Evolutionary conservation across 2,329 filamentous ascomycete species (phyloP), one percentile per base, ranked within the genome.

Genomic region (Neurospora sp.): DNA sequence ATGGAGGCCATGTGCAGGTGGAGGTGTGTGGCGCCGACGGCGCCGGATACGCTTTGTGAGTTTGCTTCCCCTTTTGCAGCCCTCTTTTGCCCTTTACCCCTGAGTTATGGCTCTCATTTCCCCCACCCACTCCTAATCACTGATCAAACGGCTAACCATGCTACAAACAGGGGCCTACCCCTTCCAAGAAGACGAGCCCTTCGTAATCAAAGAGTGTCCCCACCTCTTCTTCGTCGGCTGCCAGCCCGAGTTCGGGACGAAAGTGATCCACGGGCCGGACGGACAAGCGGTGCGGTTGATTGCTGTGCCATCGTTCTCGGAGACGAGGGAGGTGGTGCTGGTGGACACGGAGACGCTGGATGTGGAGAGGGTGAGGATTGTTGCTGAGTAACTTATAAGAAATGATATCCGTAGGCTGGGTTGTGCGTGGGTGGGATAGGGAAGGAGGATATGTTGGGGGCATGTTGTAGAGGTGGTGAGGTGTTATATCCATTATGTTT

Each of bases 1-100:
- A 96, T 98, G 91, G 96, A 98, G 80, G 90, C 90, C 70, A 96
- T 97, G 88, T 89, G 97, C 74, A 86, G 93, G 71, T 99, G 96
- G 96, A 87, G 96, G 72, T 92, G 93, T 77, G 89, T 89, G 74
- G 96, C 96, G 5, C 96, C 96, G 1, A 99, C 96, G 0, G 96
- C 96, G 1, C 96, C 96, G 0, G 96, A 99, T 80, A 99, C 96
- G 0, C 79, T 99, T 62, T 97, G 93, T 95, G 84, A 84, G 91
- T 66, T 15, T 36, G 13, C 28, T 58, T 15, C 58, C 13, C n/a
- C 7, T 36, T 39, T 39, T 39, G 38, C 9, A 11, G 38, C 10
- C 43, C 5, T n/a, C 8, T n/a, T 9, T 15, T 39, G 28, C 28
- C 38, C n/a, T 38, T 33, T 33, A 33, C 28, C 28, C 3, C 28